Evolutionary conservation across 2,329 filamentous ascomycete species (phyloP).

Genomic region (Neonectria faginata): DNA sequence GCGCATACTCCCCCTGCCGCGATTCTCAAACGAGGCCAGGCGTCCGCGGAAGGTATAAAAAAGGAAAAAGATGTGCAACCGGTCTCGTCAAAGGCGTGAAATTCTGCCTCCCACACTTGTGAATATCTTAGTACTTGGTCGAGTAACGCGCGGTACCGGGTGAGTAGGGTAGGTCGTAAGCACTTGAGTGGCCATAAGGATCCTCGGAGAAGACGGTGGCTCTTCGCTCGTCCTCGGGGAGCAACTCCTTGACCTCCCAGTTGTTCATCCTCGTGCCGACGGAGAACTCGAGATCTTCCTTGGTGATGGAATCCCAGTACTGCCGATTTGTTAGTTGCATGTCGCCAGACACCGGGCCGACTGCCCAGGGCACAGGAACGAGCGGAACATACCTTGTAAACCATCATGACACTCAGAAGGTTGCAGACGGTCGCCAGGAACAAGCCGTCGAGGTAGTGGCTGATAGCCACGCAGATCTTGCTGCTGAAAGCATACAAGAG

Average conservation of each 20-base stretch:
- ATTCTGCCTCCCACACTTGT: conserved; percentile 5
- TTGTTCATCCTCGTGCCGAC: conserved; percentile 96
- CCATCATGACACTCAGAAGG: conserved; percentile 97
- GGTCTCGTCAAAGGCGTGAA: conserved; percentile 36
- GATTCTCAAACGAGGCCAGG: conserved; percentile 8
- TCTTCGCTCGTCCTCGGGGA: conserved; percentile 83
- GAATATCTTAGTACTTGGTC: conserved; percentile 56
- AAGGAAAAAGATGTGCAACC: conserved; percentile 31
- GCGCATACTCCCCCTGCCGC: conserved; percentile 12
- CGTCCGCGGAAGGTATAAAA: conserved; percentile 20
- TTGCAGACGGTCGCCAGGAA: conserved; percentile 97
- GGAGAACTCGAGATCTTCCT: conserved; percentile 97
- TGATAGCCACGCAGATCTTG: conserved; percentile 83
- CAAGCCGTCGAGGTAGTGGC: conserved; percentile 93
- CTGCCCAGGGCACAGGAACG: neutral
- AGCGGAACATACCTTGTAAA: conserved; percentile 81
- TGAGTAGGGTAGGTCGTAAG: conserved; percentile 65
- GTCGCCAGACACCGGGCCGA: neutral
- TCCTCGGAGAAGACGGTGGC: conserved; percentile 79
- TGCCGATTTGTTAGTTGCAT: conserved; percentile 26
- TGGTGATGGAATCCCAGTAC: conserved; percentile 99
- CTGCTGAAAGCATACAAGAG: conserved; percentile 91
- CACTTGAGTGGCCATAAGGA: conserved; percentile 68
- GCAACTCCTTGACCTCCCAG: conserved; percentile 96
- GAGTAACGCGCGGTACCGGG: conserved; percentile 58